Evolutionary conservation across 2,329 filamentous ascomycete genomes (phyloP), one percentile per base, ranked within the genome.

Genomic region (Arthrobotrys entomopaga): DNA sequence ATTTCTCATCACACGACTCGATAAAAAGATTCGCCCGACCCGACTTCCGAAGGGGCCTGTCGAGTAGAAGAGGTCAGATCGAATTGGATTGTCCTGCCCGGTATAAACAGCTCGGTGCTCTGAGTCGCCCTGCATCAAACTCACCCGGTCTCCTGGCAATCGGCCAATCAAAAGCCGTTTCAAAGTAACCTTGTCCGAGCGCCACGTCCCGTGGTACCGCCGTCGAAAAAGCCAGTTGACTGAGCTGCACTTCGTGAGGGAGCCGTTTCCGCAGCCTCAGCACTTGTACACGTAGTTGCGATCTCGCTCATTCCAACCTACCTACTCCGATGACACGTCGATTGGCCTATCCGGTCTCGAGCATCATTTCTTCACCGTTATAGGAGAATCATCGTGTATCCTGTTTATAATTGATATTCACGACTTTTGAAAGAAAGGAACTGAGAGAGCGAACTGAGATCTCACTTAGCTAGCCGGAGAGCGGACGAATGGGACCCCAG

Each of bases 191-290:
- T 64, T 74, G 70, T 67, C 70, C 70, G 70, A 74, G 63, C 70
- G 70, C 70, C 70, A 74, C 70, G 70, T 74, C 70, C 70, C 70
- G 70, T 74, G 57, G 70, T 67, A 74, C 70, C 52, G 70, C 70
- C 63, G 63, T 53, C 57, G 29, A 34, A 34, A 34, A 34, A 34
- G 29, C 24, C 13, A 46, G 42, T 46, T 61, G 40, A 46, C 11
- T 15, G n/a, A 61, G 49, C 67, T 65, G 67, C 67, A 72, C 54
- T 53, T 65, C 40, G 60, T 61, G 10, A 54, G 57, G 46, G 53
- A 54, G 56, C 56, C 52, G 42, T 72, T 48, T 34, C 48, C 38
- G 20, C 64, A 59, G 53, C 64, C 54, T 50, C 46, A 26, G 38
- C 16, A 50, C 57, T 74, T 74, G 70, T 74, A 74, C 70, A 74